phyloP scores from a whole-genome alignment of 176 grass and related monocot genomes.

The Musa schizocarpa region DNA sequence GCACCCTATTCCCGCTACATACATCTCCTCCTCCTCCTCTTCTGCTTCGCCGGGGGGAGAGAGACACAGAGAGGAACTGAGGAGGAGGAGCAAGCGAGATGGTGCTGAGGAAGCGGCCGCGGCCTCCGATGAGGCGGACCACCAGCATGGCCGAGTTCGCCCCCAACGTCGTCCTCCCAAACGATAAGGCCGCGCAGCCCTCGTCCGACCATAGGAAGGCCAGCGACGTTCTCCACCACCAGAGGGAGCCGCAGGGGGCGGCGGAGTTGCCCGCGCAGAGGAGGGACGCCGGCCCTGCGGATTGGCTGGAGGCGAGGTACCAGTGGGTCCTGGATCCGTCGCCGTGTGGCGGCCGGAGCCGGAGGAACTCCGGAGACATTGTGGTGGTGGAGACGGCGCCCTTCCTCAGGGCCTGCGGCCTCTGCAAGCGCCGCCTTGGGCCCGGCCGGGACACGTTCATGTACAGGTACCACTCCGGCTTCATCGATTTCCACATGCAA shows the following conservation, averaged over 20 bases:
- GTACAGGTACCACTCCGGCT: conserved; percentile 50
- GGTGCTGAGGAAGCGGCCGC: conserved; percentile 40
- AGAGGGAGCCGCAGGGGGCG: conserved; percentile 6
- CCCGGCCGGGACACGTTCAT: conserved; percentile 92
- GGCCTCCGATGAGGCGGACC: conserved; percentile 41
- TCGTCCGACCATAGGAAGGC: not conserved
- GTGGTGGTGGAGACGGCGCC: conserved; percentile 34
- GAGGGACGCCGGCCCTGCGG: not conserved
- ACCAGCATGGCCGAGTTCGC: conserved; percentile 72
- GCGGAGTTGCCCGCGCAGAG: conserved; percentile 15
- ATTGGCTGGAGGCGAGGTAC: conserved; percentile 53
- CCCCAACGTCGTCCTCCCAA: not conserved
- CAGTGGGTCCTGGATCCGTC: conserved; percentile 1
- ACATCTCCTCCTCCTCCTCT: too few relatives aligned
- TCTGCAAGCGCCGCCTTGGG: conserved; percentile 74
- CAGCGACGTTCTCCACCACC: not conserved
- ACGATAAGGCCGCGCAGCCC: conserved; percentile 16
- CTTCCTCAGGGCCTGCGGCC: conserved; percentile 74
- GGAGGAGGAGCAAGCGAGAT: conserved; percentile 7
- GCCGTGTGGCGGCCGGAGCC: not conserved
- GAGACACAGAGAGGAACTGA: not conserved
- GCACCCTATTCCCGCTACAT: not conserved
- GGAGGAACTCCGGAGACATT: conserved; percentile 40
- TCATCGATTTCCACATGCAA: too few relatives aligned
- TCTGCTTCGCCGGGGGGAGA: too few relatives aligned